phyloP scores from a whole-genome alignment of 768 basidiomycete species.

The Pleurotus djamor region DNA sequence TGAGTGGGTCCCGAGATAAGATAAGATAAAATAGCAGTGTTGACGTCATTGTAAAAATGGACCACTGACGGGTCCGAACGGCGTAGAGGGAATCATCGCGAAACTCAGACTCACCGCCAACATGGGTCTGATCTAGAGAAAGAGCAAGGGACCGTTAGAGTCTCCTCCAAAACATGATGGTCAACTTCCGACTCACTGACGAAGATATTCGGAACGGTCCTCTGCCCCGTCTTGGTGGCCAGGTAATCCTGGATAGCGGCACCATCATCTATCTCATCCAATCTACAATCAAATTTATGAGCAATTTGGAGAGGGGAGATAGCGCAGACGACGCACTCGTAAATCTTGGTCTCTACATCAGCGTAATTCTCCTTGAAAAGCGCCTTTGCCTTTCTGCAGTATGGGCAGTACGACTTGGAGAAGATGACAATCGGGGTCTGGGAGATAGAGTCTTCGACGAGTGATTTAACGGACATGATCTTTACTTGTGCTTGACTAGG shows the following conservation, averaged over 20 bases:
- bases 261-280: slow-evolving; percentile 61
- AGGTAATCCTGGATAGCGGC: slow-evolving; percentile 67
- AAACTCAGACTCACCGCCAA: slow-evolving; percentile 41
- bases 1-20: background rate
- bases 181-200: slow-evolving; percentile 46
- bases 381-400: slow-evolving; percentile 30
- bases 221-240: slow-evolving; percentile 56
- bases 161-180: background rate
- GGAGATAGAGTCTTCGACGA: slow-evolving; percentile 20
- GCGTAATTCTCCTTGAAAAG: slow-evolving; percentile 25
- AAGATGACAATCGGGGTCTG: slow-evolving; percentile 39
- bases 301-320: background rate
- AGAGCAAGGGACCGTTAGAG: background rate
- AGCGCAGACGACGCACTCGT: slow-evolving; percentile 27
- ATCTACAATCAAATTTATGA: slow-evolving; percentile 28
- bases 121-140: slow-evolving; percentile 43
- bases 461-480: background rate
- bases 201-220: slow-evolving; percentile 78
- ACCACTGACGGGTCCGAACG: too few relatives aligned
- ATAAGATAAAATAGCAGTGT: too few relatives aligned
- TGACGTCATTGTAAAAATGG: too few relatives aligned
- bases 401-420: slow-evolving; percentile 38
- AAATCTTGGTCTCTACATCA: slow-evolving; percentile 18
- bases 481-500: too few relatives aligned
- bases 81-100: too few relatives aligned